Evolutionary conservation across 2,329 filamentous ascomycete species (phyloP), one percentile per base, ranked within the genome.

Genomic region (Sporothrix inflata): DNA sequence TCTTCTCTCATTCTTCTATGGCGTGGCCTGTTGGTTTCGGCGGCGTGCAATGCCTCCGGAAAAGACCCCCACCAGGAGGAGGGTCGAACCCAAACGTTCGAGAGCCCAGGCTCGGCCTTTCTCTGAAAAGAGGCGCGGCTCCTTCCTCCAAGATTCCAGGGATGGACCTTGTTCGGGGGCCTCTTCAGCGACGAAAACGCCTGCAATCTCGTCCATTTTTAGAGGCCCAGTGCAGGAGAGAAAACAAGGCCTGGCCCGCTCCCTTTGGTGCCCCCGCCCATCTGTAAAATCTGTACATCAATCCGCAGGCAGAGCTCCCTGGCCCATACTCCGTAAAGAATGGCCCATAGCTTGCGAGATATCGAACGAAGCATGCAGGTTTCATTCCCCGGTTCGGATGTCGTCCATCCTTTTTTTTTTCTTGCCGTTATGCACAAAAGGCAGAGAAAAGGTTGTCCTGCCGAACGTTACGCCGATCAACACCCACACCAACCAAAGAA

Each of bases 381-480:
- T 69, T 69, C 66, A 69, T 42, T 69, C 66, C 66, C 66, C 49
- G 66, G 66, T 55, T 69, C 66, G 66, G 38, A 24, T 69, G 30
- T 27, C 30, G 49, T 53, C 66, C 47, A 16, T 24, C 24, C 49
- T 38, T 68, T 51, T 21, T 30, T 40, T 9, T 51, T 21, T 30
- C 21, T 9, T 27, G 42, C 40, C 40, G 16, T 67, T 49, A 67
- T 67, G 63, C 63, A 63, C 51, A 42, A 40, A 4, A 42, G 19
- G n/a, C 27, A 55, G 27, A 19, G 12, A 24, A 24, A 45, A 21
- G 19, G 12, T 11, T 34, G 47, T 69, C 30, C 38, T 57, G 67
- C 67, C 67, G 49, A 69, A 69, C 67, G 67, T 69, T 69, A 16
- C 67, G 67, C 67, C 67, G 51, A 69, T 69, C 69, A 40, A 24